Percentiles rank a stretch among this genome's conserved stretches.
These are phyloP conservation scores for Coemansia umbellata DNA, from an alignment of 192 early-diverging fungal species.

Conservation along the genomic window DNA sequence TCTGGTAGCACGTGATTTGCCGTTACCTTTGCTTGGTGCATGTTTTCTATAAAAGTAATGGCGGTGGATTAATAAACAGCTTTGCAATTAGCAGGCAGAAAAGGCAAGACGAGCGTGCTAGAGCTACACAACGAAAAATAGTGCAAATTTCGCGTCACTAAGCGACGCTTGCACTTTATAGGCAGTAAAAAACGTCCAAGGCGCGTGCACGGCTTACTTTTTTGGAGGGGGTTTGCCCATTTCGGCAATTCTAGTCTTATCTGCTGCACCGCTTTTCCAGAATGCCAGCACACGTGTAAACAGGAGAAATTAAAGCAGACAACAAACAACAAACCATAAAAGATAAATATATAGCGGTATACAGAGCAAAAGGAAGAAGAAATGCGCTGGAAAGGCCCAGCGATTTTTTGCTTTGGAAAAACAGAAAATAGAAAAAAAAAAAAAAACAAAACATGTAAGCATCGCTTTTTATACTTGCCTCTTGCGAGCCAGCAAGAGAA, in stretches of 20 bases:
- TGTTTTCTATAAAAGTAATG: too few species aligned
- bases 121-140: too few species aligned
- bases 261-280: not conserved
- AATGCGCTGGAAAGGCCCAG: not conserved
- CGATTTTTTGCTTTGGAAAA: not conserved
- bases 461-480: too few species aligned
- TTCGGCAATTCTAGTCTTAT: not conserved
- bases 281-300: conserved; percentile 1
- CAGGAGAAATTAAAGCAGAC: not conserved
- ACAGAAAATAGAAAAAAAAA: not conserved
- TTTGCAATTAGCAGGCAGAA: too few species aligned
- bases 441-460: not conserved
- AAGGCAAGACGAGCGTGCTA: too few species aligned
- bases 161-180: too few species aligned
- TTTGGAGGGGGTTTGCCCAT: conserved; percentile 6
- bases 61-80: too few species aligned
- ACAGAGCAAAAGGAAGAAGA: not conserved
- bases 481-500: too few species aligned
- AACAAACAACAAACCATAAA: not conserved
- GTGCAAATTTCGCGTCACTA: too few species aligned
- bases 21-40: too few species aligned
- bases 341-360: not conserved
- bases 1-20: too few species aligned
- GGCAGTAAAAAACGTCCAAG: too few species aligned
- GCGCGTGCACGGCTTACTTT: not conserved